A percentile compares a stretch with the other conserved stretches of the same genome.
Evolutionary conservation across 345 rosid genomes (phyloP).

Genomic region (Eucalyptus polyanthemos): DNA sequence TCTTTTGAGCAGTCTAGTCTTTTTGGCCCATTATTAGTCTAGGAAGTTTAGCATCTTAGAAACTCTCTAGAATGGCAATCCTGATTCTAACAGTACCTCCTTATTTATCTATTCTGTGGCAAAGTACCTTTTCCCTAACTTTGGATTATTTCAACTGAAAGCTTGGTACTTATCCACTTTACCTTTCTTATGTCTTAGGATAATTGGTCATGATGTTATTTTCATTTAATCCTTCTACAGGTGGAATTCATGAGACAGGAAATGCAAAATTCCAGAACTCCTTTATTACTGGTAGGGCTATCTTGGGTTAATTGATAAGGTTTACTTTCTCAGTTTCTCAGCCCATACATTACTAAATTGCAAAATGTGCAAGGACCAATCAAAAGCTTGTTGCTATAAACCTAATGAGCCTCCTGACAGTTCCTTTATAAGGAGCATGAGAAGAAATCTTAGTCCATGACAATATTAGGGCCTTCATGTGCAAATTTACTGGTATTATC

Average conservation of each 20-base stretch:
- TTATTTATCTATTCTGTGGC: not conserved
- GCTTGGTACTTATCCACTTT: not conserved
- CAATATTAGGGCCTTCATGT: not conserved
- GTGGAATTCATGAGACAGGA: constrained; percentile 55
- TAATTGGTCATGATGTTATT: not conserved
- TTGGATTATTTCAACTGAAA: not conserved
- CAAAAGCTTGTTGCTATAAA: not conserved
- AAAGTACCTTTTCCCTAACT: not conserved
- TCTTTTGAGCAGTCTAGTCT: not conserved
- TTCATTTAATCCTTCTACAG: constrained; percentile 22
- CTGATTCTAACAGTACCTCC: not conserved
- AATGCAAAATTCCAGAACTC: constrained; percentile 35
- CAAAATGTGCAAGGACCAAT: not conserved
- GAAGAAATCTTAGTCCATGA: not conserved
- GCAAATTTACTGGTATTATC: not conserved
- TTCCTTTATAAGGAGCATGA: not conserved
- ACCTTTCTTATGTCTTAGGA: not conserved
- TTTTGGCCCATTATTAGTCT: not conserved
- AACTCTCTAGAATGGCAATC: not conserved
- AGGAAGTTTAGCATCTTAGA: not conserved
- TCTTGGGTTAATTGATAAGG: not conserved
- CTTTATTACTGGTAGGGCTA: constrained; percentile 49
- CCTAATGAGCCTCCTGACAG: not conserved
- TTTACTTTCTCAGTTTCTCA: not conserved
- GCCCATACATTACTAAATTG: not conserved